Evolutionary conservation across 1,284 basidiomycete species (phyloP).

Genomic region (Marasmius oreades): DNA sequence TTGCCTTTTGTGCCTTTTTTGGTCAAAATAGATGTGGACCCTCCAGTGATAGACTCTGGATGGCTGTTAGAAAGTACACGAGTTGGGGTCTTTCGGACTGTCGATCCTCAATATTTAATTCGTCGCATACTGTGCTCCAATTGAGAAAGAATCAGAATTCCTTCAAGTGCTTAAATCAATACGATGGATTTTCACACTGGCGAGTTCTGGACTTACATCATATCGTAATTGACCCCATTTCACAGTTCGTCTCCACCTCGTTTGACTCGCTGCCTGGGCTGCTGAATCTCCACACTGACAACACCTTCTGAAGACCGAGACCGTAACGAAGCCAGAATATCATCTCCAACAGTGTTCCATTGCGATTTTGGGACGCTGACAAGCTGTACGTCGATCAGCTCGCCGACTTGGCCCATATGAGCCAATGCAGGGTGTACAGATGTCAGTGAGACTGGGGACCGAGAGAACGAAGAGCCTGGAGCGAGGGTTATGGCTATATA

Average conservation of each 20-base stretch:
- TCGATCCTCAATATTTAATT: too few relatives aligned
- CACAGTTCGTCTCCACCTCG: conserved; percentile 28
- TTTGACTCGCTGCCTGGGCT: conserved; percentile 27
- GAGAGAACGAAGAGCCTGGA: conserved; percentile 26
- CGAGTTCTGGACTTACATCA: too few relatives aligned
- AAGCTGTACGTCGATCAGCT: conserved; percentile 36
- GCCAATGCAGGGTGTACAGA: conserved; percentile 29
- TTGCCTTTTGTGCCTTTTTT: too few relatives aligned
- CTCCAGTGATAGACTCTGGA: too few relatives aligned
- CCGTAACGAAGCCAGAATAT: conserved; percentile 23
- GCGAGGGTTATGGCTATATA: conserved; percentile 39
- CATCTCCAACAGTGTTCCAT: conserved; percentile 29
- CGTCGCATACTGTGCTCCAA: too few relatives aligned
- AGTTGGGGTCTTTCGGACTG: too few relatives aligned
- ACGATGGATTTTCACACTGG: too few relatives aligned
- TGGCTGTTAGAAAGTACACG: too few relatives aligned
- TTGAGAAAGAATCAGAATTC: too few relatives aligned
- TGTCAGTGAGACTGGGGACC: conserved; percentile 26
- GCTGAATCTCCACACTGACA: conserved; percentile 28
- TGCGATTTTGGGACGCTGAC: conserved; percentile 36
- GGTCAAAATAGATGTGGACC: too few relatives aligned
- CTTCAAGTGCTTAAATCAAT: too few relatives aligned
- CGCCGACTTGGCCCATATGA: conserved; percentile 38
- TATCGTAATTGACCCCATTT: not conserved
- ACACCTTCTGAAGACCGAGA: conserved; percentile 21